These are phyloP conservation scores for Diplosphaera chodatii DNA, from an alignment of 139 green algal genomes.

Conservation along the genomic window DNA sequence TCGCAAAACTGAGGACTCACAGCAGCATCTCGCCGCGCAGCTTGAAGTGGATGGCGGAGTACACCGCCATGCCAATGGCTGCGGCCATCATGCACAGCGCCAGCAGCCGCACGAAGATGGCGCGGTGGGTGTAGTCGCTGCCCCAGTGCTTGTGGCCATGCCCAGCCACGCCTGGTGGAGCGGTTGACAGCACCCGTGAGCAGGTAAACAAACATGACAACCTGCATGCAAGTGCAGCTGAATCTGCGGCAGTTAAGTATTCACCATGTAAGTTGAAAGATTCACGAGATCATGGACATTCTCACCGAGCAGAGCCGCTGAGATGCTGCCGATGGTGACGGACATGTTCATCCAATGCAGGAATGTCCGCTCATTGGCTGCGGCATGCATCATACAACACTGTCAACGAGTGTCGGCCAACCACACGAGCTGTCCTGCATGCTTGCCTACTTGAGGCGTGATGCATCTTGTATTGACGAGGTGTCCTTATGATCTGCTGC, in stretches of 20 bases:
- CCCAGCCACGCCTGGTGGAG: conserved; percentile 58
- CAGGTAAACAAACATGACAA: too few relatives aligned
- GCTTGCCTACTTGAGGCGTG: too few relatives aligned
- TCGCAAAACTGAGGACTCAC: too few relatives aligned
- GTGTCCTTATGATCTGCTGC: too few relatives aligned
- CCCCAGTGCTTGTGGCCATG: conserved; percentile 79
- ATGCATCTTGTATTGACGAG: too few relatives aligned
- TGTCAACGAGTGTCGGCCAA: too few relatives aligned
- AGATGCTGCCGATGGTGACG: conserved; percentile 82
- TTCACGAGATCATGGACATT: too few relatives aligned
- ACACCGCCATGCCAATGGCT: conserved; percentile 71
- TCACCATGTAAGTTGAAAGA: too few relatives aligned
- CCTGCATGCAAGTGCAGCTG: too few relatives aligned
- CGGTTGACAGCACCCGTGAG: too few relatives aligned
- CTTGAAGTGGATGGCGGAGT: conserved; percentile 73
- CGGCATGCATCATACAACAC: neutral
- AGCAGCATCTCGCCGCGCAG: conserved; percentile 64
- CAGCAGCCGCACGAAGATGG: conserved; percentile 64
- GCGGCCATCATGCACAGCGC: conserved; percentile 69
- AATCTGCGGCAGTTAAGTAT: too few relatives aligned
- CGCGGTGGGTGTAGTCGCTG: conserved; percentile 51
- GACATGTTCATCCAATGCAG: conserved; percentile 86
- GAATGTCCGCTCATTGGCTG: conserved; percentile 89
- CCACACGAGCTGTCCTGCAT: too few relatives aligned
- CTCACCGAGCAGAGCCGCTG: conserved; percentile 76